Conservation (phyloP, 192 early-diverging fungal genomes). For the Geranomyces michiganensis region DNA sequence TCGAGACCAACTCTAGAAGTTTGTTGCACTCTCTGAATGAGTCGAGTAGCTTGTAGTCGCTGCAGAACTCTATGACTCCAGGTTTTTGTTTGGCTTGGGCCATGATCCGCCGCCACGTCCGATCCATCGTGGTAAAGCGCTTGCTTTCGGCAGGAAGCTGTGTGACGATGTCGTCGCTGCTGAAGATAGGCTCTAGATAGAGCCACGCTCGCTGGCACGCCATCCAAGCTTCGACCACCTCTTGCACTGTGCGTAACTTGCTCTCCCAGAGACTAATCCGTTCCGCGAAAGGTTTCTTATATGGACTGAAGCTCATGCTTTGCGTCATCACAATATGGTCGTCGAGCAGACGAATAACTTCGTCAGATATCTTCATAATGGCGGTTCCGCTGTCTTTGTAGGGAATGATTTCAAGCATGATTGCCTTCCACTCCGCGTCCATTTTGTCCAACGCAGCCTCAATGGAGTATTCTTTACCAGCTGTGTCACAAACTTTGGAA, state of each 20-base stretch:
- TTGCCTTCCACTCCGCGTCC: constrained; percentile 61
- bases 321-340: constrained; percentile 71
- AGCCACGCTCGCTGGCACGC: constrained; percentile 62
- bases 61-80: constrained; percentile 59
- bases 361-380: constrained; percentile 65
- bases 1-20: constrained; percentile 61
- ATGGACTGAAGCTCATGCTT: constrained; percentile 63
- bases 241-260: constrained; percentile 62
- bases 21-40: constrained; percentile 67
- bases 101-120: constrained; percentile 63
- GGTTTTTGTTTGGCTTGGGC: constrained; percentile 55
- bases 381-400: constrained; percentile 66
- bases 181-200: constrained; percentile 65
- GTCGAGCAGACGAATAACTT: constrained; percentile 57
- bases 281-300: constrained; percentile 64
- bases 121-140: constrained; percentile 64
- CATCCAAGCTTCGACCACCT: constrained; percentile 65
- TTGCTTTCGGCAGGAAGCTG: constrained; percentile 63
- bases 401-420: constrained; percentile 56
- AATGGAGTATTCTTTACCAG: constrained; percentile 67
- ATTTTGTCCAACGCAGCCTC: constrained; percentile 64
- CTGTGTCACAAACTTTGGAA: constrained; percentile 61
- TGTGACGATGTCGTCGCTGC: constrained; percentile 61
- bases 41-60: constrained; percentile 59
- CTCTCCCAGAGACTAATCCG: constrained; percentile 58